These are phyloP conservation scores for Cyathus striatus DNA, from an alignment of 768 basidiomycete species.

Conservation along the genomic window DNA sequence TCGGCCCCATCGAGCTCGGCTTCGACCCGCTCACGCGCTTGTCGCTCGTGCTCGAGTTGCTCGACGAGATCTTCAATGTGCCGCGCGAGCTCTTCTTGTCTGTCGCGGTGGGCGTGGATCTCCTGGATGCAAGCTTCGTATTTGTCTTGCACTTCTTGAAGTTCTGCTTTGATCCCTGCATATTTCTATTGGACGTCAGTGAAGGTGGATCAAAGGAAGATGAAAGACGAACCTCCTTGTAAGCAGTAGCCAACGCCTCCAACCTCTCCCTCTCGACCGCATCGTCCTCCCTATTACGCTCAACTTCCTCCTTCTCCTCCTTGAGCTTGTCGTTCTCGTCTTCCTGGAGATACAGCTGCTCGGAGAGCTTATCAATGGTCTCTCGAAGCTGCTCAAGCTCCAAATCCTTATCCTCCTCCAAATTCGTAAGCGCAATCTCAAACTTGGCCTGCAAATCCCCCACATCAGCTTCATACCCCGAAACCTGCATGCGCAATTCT, in stretches of 20 bases:
- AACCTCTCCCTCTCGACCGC: conserved; percentile 63
- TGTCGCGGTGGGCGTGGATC: conserved; percentile 58
- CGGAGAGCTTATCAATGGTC: conserved; percentile 77
- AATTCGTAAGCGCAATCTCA: conserved; percentile 66
- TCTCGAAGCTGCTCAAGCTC: conserved; percentile 70
- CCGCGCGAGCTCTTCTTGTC: conserved; percentile 72
- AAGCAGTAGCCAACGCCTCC: conserved; percentile 59
- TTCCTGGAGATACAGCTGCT: conserved; percentile 80
- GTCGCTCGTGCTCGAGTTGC: conserved; percentile 58
- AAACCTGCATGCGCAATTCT: conserved; percentile 65
- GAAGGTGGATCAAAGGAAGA: neutral
- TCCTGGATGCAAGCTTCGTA: conserved; percentile 64
- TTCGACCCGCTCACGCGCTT: conserved; percentile 49
- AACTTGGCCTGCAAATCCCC: conserved; percentile 70
- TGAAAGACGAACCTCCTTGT: conserved; percentile 66
- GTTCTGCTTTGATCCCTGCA: conserved; percentile 51
- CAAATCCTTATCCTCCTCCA: conserved; percentile 75
- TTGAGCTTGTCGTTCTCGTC: conserved; percentile 77
- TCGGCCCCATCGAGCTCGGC: conserved; percentile 52
- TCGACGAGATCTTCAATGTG: conserved; percentile 70
- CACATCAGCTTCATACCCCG: conserved; percentile 70
- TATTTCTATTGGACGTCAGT: conserved; percentile 52
- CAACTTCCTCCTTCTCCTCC: conserved; percentile 62
- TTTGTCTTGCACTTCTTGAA: conserved; percentile 58
- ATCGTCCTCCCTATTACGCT: conserved; percentile 75